Base-by-base conservation (phyloP, 805 yeast genomes). In the Nakazawaea wickerhamii region DNA sequence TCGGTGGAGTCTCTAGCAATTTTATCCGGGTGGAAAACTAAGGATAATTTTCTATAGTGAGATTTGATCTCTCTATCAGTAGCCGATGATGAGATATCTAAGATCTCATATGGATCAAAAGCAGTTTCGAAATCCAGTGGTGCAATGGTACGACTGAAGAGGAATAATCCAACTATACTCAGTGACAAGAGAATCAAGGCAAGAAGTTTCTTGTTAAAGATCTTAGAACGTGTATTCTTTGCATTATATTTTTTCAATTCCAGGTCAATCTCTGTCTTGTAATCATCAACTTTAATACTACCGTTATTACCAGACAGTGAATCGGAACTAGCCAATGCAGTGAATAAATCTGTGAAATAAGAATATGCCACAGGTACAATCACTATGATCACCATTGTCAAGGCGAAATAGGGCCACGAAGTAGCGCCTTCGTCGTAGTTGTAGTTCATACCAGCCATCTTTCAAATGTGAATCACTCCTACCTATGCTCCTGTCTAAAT, bases 11-110 rank as follows among this genome's bases (percentile, higher is more conserved):
- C 79, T 48, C 79, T 75, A 30, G 82, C 73, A 47, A 90, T 67
- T 64, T 93, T 93, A 65, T 93, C 99, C 2, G 99, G 99, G 60
- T 93, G 99, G 64, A 73, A 84, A 55, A 81, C 84, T 53, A 91
- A 67, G 3, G 98, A 86, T 40, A 93, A 72, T 64, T 87, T 87
- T 64, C 95, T 79, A 65, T 86, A 93, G 20, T 81, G 81, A 38
- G 85, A 70, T 60, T 85, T 88, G 63, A 93, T 77, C 43, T 83
- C 89, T 55, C 76, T 79, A 38, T 85, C 96, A 9, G 77, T 56
- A 8, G 67, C 52, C 8, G 97, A 79, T 27, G 81, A 68, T 34
- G 73, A 70, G 27, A 91, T 70, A 28, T 84, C 95, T 53, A 93
- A 72, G 46, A 93, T 76, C 46, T 82, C 85, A 70, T 90, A 91